Base-by-base conservation (phyloP, 768 basidiomycete species). In the Amanita fuliginea region DNA sequence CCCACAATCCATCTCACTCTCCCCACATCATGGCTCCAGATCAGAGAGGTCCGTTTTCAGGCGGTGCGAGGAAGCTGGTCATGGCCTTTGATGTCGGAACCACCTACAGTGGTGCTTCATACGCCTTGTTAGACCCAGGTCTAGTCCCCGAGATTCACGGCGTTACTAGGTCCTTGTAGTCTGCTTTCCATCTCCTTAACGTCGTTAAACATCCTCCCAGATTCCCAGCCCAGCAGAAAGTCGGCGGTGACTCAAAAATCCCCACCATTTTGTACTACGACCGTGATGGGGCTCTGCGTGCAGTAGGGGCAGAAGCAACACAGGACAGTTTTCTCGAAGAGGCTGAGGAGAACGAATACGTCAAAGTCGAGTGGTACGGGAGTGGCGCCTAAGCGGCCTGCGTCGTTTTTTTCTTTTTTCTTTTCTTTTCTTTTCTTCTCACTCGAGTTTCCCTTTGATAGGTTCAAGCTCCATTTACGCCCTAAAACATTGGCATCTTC, bases 211-310 rank as follows among this genome's bases (percentile, higher is more conserved):
- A 6, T 1, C 35, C 14, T 19, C 26, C 11, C 10, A 55, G 56
- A 35, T 55, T 55, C 40, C 60, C 60, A 43, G 55, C 51, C 3
- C 58, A 59, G 33, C 56, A 60, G 39, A 42, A 51, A 26, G 52
- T 52, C 35, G 50, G 51, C 34, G 60, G 72, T 3, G 68, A 70
- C 47, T 69, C 67, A 43, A 76, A 76, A 55, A 73, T 76, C 42
- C 75, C 75, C 4, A 70, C 71, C 24, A 63, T 75, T 47, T 49
- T 76, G 11, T 77, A 70, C 54, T 76, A 76, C 49, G 69, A 73
- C 49, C 54, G 62, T 26, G 55, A 58, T 4, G 74, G 74, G 0
- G 54, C 54, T 0, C 62, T 71, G 16, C 62, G 65, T 47, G 70
- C 73, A 5, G 64, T 68, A 30, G 74, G 74, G 18, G 74, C 73